These are phyloP conservation scores for Plectosphaerella cucumerina DNA, from an alignment of 2,329 filamentous ascomycete species.

Conservation along the genomic window DNA sequence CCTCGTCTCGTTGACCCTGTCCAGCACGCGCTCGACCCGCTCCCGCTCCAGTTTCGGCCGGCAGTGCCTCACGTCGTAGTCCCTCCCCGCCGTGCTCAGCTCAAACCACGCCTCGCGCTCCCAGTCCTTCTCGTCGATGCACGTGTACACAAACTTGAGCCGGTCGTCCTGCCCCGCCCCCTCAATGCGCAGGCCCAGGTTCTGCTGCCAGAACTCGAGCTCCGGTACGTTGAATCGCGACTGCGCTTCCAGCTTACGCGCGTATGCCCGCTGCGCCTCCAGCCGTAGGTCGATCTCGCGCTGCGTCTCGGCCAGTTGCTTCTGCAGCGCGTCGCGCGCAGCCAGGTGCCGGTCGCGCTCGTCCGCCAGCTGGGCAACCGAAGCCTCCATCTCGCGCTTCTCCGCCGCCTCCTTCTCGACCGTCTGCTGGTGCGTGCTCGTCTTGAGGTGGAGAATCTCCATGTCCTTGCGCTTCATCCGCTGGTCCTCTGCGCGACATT, in stretches of 20 bases:
- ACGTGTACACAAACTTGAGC: conserved; percentile 84
- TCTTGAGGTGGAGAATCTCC: conserved; percentile 72
- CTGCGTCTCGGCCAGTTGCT: conserved; percentile 64
- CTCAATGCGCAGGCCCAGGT: conserved; percentile 84
- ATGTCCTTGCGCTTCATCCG: conserved; percentile 86
- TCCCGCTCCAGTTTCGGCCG: conserved; percentile 79
- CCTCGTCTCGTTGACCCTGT: conserved; percentile 75
- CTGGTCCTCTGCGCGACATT: conserved; percentile 70
- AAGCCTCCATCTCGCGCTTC: conserved; percentile 67
- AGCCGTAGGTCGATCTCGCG: conserved; percentile 64
- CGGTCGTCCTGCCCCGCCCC: conserved; percentile 80
- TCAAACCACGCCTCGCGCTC: conserved; percentile 93
- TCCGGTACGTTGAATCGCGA: conserved; percentile 87
- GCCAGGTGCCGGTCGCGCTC: conserved; percentile 59
- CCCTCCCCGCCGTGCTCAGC: conserved; percentile 72
- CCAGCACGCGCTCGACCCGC: conserved; percentile 70
- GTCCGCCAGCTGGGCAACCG: conserved; percentile 52
- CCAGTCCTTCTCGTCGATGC: conserved; percentile 83
- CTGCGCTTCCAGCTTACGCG: conserved; percentile 75
- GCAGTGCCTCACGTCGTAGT: conserved; percentile 80
- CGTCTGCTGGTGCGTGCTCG: conserved; percentile 65
- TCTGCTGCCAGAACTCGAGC: conserved; percentile 92
- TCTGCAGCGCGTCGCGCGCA: conserved; percentile 51
- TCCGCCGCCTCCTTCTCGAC: conserved; percentile 75
- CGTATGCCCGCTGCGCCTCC: conserved; percentile 68